A percentile compares a stretch with the other conserved stretches of the same genome.
Evolutionary conservation across 495 filamentous ascomycete genomes (phyloP).

Genomic region (Penicillium chermesinum): DNA sequence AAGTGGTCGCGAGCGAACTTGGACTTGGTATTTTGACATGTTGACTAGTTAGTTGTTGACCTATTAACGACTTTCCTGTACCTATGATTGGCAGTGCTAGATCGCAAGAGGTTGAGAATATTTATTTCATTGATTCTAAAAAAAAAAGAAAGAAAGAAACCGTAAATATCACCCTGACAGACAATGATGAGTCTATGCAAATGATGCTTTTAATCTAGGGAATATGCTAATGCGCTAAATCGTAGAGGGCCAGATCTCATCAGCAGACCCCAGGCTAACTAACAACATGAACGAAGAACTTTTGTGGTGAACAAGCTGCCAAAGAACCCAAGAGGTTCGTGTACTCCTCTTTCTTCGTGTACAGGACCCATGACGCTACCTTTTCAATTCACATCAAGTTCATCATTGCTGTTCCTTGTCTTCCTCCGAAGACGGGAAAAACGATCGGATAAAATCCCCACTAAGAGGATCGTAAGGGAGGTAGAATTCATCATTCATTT

Average conservation of each 20-base stretch:
- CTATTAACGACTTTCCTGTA: no score
- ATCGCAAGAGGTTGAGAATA: no score
- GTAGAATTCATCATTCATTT: conserved; percentile 24
- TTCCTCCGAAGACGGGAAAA: conserved; percentile 30
- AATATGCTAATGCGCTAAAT: conserved; percentile 5
- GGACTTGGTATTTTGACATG: no score
- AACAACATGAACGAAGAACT: background rate
- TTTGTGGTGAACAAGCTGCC: background rate
- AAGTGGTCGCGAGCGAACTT: no score
- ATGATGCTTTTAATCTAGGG: background rate
- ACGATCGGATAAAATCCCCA: conserved; percentile 41
- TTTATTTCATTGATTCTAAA: no score
- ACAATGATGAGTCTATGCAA: background rate
- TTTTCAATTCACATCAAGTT: no score
- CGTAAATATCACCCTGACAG: no score
- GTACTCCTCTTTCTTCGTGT: background rate
- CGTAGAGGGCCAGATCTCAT: background rate
- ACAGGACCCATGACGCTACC: background rate
- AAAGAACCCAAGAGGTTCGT: background rate
- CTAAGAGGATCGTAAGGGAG: conserved; percentile 43
- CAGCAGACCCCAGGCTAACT: background rate
- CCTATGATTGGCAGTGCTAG: no score
- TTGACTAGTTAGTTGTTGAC: no score
- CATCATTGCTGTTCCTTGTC: conserved; percentile 2
- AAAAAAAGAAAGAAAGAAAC: no score